Conservation (phyloP, 2,329 filamentous ascomycete genomes). For the Alternaria incomplexa region DNA sequence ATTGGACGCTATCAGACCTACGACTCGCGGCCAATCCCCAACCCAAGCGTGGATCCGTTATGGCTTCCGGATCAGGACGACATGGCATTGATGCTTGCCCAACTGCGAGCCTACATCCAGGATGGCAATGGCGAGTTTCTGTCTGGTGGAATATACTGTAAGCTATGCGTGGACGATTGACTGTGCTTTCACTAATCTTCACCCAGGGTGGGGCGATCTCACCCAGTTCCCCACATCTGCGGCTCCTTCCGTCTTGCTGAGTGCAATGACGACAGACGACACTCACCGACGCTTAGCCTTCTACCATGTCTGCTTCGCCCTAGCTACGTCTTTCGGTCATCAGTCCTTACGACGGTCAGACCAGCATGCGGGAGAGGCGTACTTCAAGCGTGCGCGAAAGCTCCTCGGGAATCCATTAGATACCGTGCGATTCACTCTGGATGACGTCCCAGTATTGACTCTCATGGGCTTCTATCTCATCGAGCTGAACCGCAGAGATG, state of each 20-base stretch:
- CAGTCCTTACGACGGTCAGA: conserved; percentile 16
- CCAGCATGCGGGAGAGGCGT: conserved; percentile 28
- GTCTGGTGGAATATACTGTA: conserved; percentile 33
- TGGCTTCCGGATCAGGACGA: conserved; percentile 31
- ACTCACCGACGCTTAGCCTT: conserved; percentile 29
- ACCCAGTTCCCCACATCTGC: conserved; percentile 14
- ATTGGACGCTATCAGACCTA: conserved; percentile 37
- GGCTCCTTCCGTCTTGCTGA: conserved; percentile 19
- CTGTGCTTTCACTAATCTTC: neutral
- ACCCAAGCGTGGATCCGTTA: conserved; percentile 30
- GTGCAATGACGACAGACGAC: conserved; percentile 24
- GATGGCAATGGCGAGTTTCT: conserved; percentile 29
- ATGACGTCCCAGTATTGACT: conserved; percentile 31
- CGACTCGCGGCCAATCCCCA: conserved; percentile 34
- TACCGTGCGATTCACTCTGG: conserved; percentile 30
- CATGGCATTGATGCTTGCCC: conserved; percentile 29
- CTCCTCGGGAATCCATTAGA: conserved; percentile 36
- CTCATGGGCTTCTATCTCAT: conserved; percentile 38
- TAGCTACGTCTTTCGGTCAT: conserved; percentile 27
- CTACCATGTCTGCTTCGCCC: conserved; percentile 33
- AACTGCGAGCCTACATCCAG: conserved; percentile 30
- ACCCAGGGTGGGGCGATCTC: conserved; percentile 32
- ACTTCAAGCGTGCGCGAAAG: conserved; percentile 33
- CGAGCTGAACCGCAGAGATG: conserved; percentile 36
- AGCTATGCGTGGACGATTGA: neutral